A percentile compares a stretch with the other conserved stretches of the same genome.
Evolutionary conservation across 2,329 filamentous ascomycete genomes (phyloP).

Genomic region (Aspergillus terreus): DNA sequence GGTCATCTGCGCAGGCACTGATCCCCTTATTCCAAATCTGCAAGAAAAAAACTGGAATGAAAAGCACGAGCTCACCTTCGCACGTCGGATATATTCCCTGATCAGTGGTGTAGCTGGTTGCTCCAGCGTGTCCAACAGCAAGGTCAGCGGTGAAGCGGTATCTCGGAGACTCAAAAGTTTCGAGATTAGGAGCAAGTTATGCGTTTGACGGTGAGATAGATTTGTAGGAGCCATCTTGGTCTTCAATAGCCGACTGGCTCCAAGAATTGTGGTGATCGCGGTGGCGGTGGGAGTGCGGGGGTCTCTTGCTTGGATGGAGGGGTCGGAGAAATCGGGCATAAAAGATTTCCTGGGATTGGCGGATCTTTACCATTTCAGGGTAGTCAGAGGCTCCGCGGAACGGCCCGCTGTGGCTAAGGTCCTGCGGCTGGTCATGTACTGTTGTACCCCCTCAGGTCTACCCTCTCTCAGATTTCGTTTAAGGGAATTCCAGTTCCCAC

Average conservation of each 20-base stretch:
- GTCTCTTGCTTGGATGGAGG: constrained; percentile 13
- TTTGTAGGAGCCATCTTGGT: constrained; percentile 32
- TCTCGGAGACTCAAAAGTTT: constrained; percentile 76
- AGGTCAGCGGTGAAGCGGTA: constrained; percentile 77
- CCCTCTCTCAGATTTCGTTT: too few relatives aligned
- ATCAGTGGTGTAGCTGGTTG: constrained; percentile 70
- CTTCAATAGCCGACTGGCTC: not conserved
- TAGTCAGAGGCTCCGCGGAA: constrained; percentile 32
- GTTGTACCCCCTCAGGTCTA: too few relatives aligned
- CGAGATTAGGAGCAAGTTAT: constrained; percentile 78
- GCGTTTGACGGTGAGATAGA: constrained; percentile 66
- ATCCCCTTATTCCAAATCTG: not conserved
- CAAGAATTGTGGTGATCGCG: not conserved
- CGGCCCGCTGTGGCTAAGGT: constrained; percentile 19
- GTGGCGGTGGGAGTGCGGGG: constrained; percentile 11
- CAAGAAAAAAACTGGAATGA: not conserved
- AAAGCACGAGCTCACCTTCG: constrained; percentile 54
- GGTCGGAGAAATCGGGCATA: constrained; percentile 10
- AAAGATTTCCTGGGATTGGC: constrained; percentile 24
- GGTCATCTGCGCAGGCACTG: not conserved
- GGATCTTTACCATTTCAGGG: constrained; percentile 13
- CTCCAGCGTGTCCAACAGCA: constrained; percentile 80
- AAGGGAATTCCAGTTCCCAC: too few relatives aligned
- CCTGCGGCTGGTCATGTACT: not conserved
- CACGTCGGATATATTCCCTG: constrained; percentile 69